Conservation (phyloP, 352 stramenopile genomes). For the Globisporangium splendens region DNA sequence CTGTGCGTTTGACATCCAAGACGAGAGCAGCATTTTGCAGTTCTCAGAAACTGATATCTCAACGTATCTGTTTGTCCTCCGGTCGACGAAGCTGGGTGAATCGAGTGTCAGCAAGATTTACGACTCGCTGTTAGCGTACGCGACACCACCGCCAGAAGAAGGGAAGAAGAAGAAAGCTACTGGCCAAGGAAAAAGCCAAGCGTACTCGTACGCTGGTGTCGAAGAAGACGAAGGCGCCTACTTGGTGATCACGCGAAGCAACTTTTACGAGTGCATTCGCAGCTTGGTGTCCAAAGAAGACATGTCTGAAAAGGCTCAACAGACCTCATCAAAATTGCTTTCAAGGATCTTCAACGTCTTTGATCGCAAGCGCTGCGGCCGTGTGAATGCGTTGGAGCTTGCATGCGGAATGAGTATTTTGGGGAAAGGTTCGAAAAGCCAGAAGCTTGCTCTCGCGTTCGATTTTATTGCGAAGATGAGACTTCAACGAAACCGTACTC, state of each 20-base stretch:
- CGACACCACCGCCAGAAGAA: conserved; percentile 69
- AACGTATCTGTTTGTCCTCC: conserved; percentile 82
- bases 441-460: conserved; percentile 83
- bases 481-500: conserved; percentile 65
- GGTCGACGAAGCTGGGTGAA: conserved; percentile 72
- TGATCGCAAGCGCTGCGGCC: conserved; percentile 75
- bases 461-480: conserved; percentile 87
- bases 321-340: conserved; percentile 81
- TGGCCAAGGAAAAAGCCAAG: conserved; percentile 28
- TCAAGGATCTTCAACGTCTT: conserved; percentile 85
- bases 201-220: conserved; percentile 73
- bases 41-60: conserved; percentile 85
- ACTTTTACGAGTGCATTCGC: conserved; percentile 87
- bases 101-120: conserved; percentile 78
- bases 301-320: conserved; percentile 81
- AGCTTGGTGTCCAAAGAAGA: conserved; percentile 73
- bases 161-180: conserved; percentile 53
- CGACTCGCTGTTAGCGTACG: conserved; percentile 68
- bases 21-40: conserved; percentile 82
- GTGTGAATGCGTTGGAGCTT: conserved; percentile 82
- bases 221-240: conserved; percentile 86
- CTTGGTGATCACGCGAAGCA: conserved; percentile 66
- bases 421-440: conserved; percentile 80
- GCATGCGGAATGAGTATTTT: conserved; percentile 84
- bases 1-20: conserved; percentile 83